Percentiles rank a stretch among this genome's conserved stretches.
phyloP scores from a whole-genome alignment of 108 stramenopile genomes.

The Cylindrotheca fusiformis region DNA sequence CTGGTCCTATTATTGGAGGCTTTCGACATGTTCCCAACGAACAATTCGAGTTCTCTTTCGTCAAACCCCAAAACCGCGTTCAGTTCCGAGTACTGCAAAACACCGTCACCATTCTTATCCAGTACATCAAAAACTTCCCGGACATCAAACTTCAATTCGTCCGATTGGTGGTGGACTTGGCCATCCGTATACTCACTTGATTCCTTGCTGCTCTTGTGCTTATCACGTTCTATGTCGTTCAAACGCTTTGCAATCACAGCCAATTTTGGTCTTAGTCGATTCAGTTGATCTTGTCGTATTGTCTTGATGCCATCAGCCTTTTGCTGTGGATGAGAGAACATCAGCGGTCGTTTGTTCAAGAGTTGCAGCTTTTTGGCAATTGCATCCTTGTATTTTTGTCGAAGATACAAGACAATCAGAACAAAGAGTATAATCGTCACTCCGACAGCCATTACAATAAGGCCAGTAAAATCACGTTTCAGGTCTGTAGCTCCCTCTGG shows the following conservation, averaged over 20 bases:
- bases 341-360: neutral
- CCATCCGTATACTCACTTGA: conserved; percentile 1
- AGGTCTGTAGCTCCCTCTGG: conserved; percentile 15
- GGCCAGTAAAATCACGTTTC: conserved; percentile 20
- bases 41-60: conserved; percentile 23
- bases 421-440: neutral
- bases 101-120: conserved; percentile 28
- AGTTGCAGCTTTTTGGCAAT: conserved; percentile 8
- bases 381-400: conserved; percentile 1
- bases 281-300: conserved; percentile 21
- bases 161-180: conserved; percentile 1
- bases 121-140: conserved; percentile 32
- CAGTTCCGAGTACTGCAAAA: conserved; percentile 41
- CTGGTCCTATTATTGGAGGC: no score
- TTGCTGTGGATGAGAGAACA: no score
- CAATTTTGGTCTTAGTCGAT: conserved; percentile 32
- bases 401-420: neutral
- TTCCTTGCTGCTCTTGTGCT: neutral
- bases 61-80: conserved; percentile 33
- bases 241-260: conserved; percentile 35
- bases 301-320: neutral
- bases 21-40: conserved; percentile 37
- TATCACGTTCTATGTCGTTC: conserved; percentile 11
- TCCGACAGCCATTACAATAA: conserved; percentile 12
- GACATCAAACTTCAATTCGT: conserved; percentile 31